Conservation (phyloP, 1,284 basidiomycete genomes). For the Marasmius sp. region DNA sequence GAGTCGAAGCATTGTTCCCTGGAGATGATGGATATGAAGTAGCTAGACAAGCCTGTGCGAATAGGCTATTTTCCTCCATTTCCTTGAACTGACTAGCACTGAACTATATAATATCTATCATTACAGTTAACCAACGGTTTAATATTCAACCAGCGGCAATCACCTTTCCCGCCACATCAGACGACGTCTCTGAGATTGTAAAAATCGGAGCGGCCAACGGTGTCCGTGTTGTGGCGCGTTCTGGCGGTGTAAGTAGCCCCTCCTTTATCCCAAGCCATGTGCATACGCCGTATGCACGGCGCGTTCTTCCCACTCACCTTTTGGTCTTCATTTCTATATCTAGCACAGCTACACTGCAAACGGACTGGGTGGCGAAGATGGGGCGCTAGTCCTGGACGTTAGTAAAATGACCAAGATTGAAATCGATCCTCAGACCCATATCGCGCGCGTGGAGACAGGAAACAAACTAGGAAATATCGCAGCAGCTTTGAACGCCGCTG, state of each 20-base stretch:
- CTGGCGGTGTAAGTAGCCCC: neutral
- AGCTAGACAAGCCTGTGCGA: constrained; percentile 32
- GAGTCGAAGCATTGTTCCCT: constrained; percentile 15
- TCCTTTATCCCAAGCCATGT: constrained; percentile 13
- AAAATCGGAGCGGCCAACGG: neutral
- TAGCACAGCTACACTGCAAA: constrained; percentile 24
- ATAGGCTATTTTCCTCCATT: no score
- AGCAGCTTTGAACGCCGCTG: constrained; percentile 21
- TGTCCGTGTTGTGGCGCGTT: neutral
- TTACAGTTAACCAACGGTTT: neutral
- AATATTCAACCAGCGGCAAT: neutral
- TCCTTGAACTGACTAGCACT: no score
- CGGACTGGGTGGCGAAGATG: constrained; percentile 23
- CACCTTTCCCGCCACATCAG: neutral
- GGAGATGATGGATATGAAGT: constrained; percentile 13
- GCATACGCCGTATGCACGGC: constrained; percentile 11
- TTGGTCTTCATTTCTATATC: constrained; percentile 8
- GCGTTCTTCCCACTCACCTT: no score
- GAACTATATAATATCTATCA: neutral
- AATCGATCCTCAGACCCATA: constrained; percentile 11
- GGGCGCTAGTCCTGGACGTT: constrained; percentile 26
- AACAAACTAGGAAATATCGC: constrained; percentile 28
- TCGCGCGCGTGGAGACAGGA: constrained; percentile 23
- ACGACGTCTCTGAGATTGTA: neutral
- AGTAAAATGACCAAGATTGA: constrained; percentile 20